Conservation (phyloP, 208 protist genomes). For the Acanthamoeba lenticulata region DNA sequence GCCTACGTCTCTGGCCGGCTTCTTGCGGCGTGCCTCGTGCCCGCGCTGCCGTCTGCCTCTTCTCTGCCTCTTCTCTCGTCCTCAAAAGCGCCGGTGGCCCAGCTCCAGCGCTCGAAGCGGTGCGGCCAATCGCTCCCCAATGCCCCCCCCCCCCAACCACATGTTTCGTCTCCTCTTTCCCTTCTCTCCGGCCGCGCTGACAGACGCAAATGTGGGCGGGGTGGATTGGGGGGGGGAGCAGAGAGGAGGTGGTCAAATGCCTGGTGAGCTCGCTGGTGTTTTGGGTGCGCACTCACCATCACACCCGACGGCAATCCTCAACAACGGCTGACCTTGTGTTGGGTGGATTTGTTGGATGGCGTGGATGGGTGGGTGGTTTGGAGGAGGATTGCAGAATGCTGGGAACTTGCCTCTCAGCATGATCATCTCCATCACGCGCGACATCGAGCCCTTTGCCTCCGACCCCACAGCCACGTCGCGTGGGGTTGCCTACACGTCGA, state of each 20-base stretch:
- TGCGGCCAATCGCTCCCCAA: neutral
- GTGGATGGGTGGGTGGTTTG: no score
- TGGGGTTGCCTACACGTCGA: slow-evolving; percentile 8
- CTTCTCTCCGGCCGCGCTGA: no score
- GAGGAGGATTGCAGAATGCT: neutral
- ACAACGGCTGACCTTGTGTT: no score
- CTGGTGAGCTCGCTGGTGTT: neutral
- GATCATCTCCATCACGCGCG: slow-evolving; percentile 31
- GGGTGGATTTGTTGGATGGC: no score
- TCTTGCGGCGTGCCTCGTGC: neutral
- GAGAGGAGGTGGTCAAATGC: neutral
- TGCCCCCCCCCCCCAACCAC: neutral
- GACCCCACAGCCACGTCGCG: neutral
- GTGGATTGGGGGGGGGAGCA: no score
- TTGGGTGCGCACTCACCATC: neutral
- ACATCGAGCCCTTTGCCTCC: neutral
- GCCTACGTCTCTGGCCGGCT: neutral
- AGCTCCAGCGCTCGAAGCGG: neutral
- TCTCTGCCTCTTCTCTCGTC: neutral
- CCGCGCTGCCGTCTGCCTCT: neutral
- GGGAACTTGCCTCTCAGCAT: slow-evolving; percentile 18
- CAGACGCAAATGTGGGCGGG: no score
- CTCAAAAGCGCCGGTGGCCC: neutral
- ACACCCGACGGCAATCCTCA: no score
- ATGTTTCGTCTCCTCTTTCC: neutral